These are phyloP conservation scores for Kurtzmaniella quercitrusa DNA, from an alignment of 1,139 yeast genomes.

Conservation along the genomic window DNA sequence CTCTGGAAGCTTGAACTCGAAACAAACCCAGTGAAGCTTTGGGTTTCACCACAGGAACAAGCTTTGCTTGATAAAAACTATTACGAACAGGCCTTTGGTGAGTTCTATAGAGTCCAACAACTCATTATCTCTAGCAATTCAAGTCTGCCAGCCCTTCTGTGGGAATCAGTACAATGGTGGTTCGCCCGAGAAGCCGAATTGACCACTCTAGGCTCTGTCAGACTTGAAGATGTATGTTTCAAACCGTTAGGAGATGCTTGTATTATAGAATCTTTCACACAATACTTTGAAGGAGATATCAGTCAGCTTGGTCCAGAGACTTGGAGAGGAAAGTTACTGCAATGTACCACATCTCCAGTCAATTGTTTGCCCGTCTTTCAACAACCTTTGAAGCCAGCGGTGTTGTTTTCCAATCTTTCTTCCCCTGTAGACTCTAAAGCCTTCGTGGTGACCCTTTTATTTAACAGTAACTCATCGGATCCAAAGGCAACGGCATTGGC, in stretches of 20 bases:
- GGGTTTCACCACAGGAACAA: slow-evolving; percentile 85
- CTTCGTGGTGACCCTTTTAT: slow-evolving; percentile 66
- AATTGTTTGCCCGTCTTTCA: slow-evolving; percentile 87
- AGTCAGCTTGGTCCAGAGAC: slow-evolving; percentile 40
- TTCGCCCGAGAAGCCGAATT: slow-evolving; percentile 66
- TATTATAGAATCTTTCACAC: slow-evolving; percentile 86
- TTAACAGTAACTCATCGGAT: slow-evolving; percentile 37
- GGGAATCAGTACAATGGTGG: slow-evolving; percentile 84
- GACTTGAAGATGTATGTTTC: slow-evolving; percentile 48
- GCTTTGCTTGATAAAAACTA: slow-evolving; percentile 64
- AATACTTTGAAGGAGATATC: slow-evolving; percentile 72
- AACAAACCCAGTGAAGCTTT: slow-evolving; percentile 72
- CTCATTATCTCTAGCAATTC: slow-evolving; percentile 63
- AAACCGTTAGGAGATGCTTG: slow-evolving; percentile 78
- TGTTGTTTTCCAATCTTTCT: slow-evolving; percentile 50
- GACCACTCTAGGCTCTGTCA: slow-evolving; percentile 19
- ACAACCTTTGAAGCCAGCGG: slow-evolving; percentile 74
- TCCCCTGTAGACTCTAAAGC: slow-evolving; percentile 63
- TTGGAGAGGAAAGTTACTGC: slow-evolving; percentile 53
- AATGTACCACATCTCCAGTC: slow-evolving; percentile 79
- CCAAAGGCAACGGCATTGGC: slow-evolving; percentile 40
- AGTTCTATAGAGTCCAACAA: slow-evolving; percentile 88
- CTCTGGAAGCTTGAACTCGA: slow-evolving; percentile 56
- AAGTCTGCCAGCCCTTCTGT: slow-evolving; percentile 51
- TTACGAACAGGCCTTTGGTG: slow-evolving; percentile 82